Base-by-base conservation (phyloP, 1,284 basidiomycete species). In the Malassezia nana region DNA sequence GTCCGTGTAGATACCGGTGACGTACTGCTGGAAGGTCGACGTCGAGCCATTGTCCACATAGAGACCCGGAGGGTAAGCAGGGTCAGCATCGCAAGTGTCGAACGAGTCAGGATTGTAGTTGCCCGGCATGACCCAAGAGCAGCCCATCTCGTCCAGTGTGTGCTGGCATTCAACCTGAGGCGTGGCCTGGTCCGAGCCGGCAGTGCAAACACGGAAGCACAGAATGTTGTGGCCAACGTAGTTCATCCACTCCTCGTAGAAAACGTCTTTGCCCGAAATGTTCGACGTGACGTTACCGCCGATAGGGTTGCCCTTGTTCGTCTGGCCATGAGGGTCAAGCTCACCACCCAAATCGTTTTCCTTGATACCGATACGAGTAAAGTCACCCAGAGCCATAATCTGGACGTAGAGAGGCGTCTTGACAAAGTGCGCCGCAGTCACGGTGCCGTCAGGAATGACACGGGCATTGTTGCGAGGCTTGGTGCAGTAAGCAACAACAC, bases 401-500 rank as follows among this genome's bases (percentile, higher is more conserved):
- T 79, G 78, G 47, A 79, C 76, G 59, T 75, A 74, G 25, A 72
- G 63, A 5, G 68, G 68, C 10, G 71, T 72, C 55, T 66, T 65
- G 59, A 74, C 68, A 57, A 74, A 74, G 59, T 72, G 69, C 2
- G 62, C 71, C 16, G 60, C 61, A 12, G 68, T 71, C 10, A 74
- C 51, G 35, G 71, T 69, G 44, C 71, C 71, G 50, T 74, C 71
- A 18, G 71, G 71, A 44, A 74, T 74, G 40, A 74, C 69, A 57
- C 71, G 71, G 1, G 71, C 71, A 31, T 71, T 66, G 66, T 74
- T 74, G 30, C 71, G 64, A 1, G 72, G 50, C 62, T 72, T 82
- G 31, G 83, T 84, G 77, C 85, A 87, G 81, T 81, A 87, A 0
- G 83, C 81, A 16, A 87, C 82, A 59, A 81, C 82, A 67, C 82